Evolutionary conservation across 1,284 basidiomycete genomes (phyloP), one percentile per base, ranked within the genome.

Genomic region (Fomitiporia mediterranea): DNA sequence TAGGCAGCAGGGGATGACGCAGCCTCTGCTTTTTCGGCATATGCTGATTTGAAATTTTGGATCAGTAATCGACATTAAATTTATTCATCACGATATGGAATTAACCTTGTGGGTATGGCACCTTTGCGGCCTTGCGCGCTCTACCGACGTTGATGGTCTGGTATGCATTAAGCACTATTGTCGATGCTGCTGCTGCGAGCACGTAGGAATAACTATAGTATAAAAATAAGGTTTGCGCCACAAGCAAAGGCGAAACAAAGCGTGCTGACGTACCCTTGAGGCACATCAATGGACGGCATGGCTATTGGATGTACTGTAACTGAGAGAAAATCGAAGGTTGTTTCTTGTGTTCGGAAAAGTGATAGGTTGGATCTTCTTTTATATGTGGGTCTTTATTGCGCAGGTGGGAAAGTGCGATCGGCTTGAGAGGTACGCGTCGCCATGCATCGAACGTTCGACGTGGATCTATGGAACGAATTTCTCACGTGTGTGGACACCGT

Each of bases 21-120:
- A 13, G 65, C 72, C 56, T 80, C 70, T 1, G 72, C 72, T 61
- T 74, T 72, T 30, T 80, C 79, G 2, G 81, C 81, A 62, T 83
- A 83, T 30, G 75, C 77, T 86, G 48, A 1, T 27, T 25, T 1
- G n/a, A 13, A 25, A 32, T 4, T 6, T 9, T n/a, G n/a, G 4
- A 9, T 43, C 7, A 46, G 44, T 25, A 15, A 25, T 30, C 27
- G 17, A 8, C n/a, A 13, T n/a, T 43, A 9, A 50, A n/a, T n/a
- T n/a, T n/a, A n/a, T n/a, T 3, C 15, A 8, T 7, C 19, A 32
- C n/a, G 17, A 15, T 44, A 28, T 35, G 17, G 2, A 35, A n/a
- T 63, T 55, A 61, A 84, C 84, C 42, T 61, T 84, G 83, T 17
- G 88, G 88, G 64, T 89, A 90, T 4, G 69, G 63, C 49, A 90